Evolutionary conservation across 352 stramenopile genomes (phyloP), one percentile per base, ranked within the genome.

Genomic region (Phytophthora sojae): DNA sequence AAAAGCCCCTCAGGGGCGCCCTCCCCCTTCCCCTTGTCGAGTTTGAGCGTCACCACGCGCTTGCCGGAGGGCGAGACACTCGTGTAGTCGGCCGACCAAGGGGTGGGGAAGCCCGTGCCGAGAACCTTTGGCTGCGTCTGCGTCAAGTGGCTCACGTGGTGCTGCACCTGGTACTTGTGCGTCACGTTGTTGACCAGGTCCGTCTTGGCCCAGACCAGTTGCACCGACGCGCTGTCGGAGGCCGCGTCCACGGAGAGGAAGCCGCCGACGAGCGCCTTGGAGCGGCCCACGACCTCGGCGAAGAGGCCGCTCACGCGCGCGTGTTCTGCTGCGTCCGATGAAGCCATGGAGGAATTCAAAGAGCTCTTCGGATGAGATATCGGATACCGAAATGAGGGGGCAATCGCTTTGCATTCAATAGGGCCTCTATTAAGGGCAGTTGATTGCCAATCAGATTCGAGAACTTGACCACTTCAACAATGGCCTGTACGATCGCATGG

Each of bases 201-300:
- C 35, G 74, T 88, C 62, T 85, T 81, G 69, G 70, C 57, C 85
- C 83, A 91, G 14, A 93, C 63, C 32, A 93, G 61, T 59, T 91
- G 82, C 64, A 86, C 76, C 5, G 61, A 54, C 14, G 84, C 79
- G 25, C 69, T 57, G 29, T 73, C 56, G 5, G 45, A 29, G 14
- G n/a, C 57, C 3, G 25, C 25, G 17, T 85, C 58, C 2, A 85
- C 57, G 0, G 56, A 49, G 5, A 92, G 67, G 62, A 82, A 83
- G 2, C 84, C 84, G 54, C 62, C 44, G 25, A 83, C 47, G 7
- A 92, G 77, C 61, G 84, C 81, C 73, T 90, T 83, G 51, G 82
- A 75, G n/a, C 53, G 77, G 64, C 51, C 64, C 50, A 83, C 81
- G 51, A 92, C 75, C n/a, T 80, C 29, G 30, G 69, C 56, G 60